Conservation (phyloP, 1,284 basidiomycete genomes). For the Ceratorhiza oryzae-sativae region DNA sequence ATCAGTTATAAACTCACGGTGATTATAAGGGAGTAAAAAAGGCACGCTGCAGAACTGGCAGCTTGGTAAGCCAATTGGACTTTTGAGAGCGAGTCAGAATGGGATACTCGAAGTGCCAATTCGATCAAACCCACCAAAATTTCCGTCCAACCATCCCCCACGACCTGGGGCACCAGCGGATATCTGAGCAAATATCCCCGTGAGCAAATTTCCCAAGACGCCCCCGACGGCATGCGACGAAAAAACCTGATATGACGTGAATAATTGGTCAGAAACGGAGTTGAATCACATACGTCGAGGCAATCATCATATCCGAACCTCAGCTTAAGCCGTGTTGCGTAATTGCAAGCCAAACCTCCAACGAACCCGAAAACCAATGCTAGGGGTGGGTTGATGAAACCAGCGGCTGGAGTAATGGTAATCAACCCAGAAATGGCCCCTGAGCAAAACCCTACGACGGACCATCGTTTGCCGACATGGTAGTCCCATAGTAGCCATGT, state of each 20-base stretch:
- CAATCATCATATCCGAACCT: conserved; percentile 75
- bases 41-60: conserved; percentile 78
- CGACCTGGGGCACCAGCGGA: conserved; percentile 81
- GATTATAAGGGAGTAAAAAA: conserved; percentile 83
- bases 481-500: conserved; percentile 94
- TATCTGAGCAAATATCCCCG: conserved; percentile 87
- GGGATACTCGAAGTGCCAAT: conserved; percentile 31
- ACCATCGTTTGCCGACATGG: conserved; percentile 90
- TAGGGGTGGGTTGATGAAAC: conserved; percentile 86
- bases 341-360: conserved; percentile 87
- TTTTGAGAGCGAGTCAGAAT: background rate
- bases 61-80: conserved; percentile 87
- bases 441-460: conserved; percentile 92
- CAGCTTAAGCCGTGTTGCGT: conserved; percentile 93
- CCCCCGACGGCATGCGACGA: conserved; percentile 91
- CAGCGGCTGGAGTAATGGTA: conserved; percentile 90
- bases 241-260: conserved; percentile 56
- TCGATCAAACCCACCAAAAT: conserved; percentile 55
- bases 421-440: conserved; percentile 91
- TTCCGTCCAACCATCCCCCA: conserved; percentile 53
- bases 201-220: conserved; percentile 83
- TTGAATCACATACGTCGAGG: conserved; percentile 68
- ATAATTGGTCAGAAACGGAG: background rate
- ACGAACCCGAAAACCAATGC: conserved; percentile 86
- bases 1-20: conserved; percentile 60